Percentiles rank a stretch among this genome's conserved stretches.
Evolutionary conservation across 139 green algal species (phyloP).

Genomic region (Haematococcus lacustris): DNA sequence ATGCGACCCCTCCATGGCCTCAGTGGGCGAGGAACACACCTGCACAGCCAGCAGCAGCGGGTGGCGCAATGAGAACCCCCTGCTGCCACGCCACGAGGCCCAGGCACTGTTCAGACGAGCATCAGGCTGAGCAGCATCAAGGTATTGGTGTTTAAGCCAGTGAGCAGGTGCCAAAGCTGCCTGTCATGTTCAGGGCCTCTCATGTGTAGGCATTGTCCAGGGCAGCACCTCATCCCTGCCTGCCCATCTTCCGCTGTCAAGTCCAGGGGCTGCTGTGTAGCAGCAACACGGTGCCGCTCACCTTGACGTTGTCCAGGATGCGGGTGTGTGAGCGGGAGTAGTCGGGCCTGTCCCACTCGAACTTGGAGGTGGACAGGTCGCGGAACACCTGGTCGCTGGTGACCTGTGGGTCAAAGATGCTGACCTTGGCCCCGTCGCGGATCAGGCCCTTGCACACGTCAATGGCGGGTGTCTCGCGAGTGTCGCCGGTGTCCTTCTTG

Average conservation of each 20-base stretch:
- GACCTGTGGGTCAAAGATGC: conserved; percentile 77
- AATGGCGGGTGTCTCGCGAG: conserved; percentile 96
- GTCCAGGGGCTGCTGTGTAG: too few relatives aligned
- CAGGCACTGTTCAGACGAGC: too few relatives aligned
- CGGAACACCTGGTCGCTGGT: conserved; percentile 69
- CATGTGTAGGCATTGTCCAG: too few relatives aligned
- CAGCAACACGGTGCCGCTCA: too few relatives aligned
- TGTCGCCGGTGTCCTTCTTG: conserved; percentile 97
- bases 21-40: conserved; percentile 14
- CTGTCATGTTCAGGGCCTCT: too few relatives aligned
- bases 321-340: conserved; percentile 35
- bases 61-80: too few relatives aligned
- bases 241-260: too few relatives aligned
- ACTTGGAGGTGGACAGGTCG: conserved; percentile 80
- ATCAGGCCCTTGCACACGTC: conserved; percentile 91
- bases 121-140: not conserved
- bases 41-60: too few relatives aligned
- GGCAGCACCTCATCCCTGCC: too few relatives aligned
- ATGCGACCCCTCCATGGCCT: conserved; percentile 71
- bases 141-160: too few relatives aligned
- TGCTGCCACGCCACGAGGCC: too few relatives aligned
- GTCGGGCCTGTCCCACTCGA: conserved; percentile 89
- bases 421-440: conserved; percentile 53
- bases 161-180: too few relatives aligned
- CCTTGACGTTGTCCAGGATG: conserved; percentile 47